Evolutionary conservation across 1,139 yeast genomes (phyloP), one percentile per base, ranked within the genome.

Genomic region (Hanseniaspora gamundiae): DNA sequence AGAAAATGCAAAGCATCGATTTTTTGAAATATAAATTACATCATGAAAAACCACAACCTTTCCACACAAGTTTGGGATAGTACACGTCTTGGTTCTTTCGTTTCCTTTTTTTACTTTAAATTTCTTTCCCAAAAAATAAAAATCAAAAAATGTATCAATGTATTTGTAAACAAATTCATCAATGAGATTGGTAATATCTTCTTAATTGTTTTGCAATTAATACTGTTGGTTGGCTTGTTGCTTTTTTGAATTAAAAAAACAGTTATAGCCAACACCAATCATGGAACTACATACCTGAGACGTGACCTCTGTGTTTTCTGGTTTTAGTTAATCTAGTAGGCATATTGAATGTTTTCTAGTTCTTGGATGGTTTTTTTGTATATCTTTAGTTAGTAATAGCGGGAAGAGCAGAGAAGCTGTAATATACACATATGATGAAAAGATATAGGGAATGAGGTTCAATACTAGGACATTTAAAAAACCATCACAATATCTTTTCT

Each of bases 231-330:
- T 24, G 9, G 26, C 9, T n/a, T n/a, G n/a, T n/a, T n/a, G n/a
- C n/a, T n/a, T n/a, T 24, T 9, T 9, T 24, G 26, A 24, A 24
- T 38, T 41, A 39, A 39, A 31, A 35, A 24, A 13, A 9, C 10
- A n/a, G n/a, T n/a, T n/a, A n/a, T n/a, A 22, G 9, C 24, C 9
- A 33, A 33, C 36, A 33, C 36, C 36, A 33, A 33, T 33, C 51
- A 48, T 48, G 61, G 64, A 60, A 60, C 53, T 61, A 80, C 87
- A 76, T 80, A 84, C 94, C 94, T 70, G 96, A 86, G 74, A 91
- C 97, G 94, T 93, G 81, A 76, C 99, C 99, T 85, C 99, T 86
- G 84, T 86, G 96, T 81, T 91, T 93, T 85, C 99, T 87, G 76
- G 97, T 91, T 77, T 91, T 87, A 68, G 95, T 84, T 70, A 85